Evolutionary conservation across 371 early-diverging fungal genomes (phyloP).

Genomic region (Mortierella sp.): DNA sequence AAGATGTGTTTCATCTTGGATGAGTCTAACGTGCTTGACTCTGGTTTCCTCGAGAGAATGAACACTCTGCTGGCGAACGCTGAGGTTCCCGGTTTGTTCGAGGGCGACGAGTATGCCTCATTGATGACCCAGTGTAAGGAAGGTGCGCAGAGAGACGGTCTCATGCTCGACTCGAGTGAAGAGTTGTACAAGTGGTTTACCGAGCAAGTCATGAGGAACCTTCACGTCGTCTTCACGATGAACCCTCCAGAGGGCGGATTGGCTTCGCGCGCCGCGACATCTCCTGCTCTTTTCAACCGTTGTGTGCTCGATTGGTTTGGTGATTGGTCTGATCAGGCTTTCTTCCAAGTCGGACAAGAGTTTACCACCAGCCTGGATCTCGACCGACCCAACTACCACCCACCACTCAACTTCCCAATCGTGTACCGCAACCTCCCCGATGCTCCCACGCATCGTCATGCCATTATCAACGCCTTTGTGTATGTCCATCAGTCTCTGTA

Average conservation of each 20-base stretch:
- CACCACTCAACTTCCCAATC: slow-evolving; percentile 82
- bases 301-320: slow-evolving; percentile 99
- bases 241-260: slow-evolving; percentile 97
- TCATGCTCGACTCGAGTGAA: slow-evolving; percentile 93
- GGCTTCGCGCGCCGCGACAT: slow-evolving; percentile 95
- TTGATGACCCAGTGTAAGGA: slow-evolving; percentile 97
- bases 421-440: slow-evolving; percentile 80
- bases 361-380: slow-evolving; percentile 93
- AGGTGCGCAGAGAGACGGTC: slow-evolving; percentile 92
- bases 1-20: slow-evolving; percentile 98
- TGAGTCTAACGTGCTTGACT: slow-evolving; percentile 96
- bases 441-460: slow-evolving; percentile 85
- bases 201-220: slow-evolving; percentile 93
- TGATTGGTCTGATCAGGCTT: slow-evolving; percentile 98
- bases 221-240: slow-evolving; percentile 99
- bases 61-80: slow-evolving; percentile 98
- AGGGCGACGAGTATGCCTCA: slow-evolving; percentile 97
- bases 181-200: slow-evolving; percentile 99
- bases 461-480: slow-evolving; percentile 92
- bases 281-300: slow-evolving; percentile 99
- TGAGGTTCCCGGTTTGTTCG: slow-evolving; percentile 98
- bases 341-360: slow-evolving; percentile 97
- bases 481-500: slow-evolving; percentile 92
- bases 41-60: slow-evolving; percentile 98
- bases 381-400: slow-evolving; percentile 75